Percentiles rank a stretch among this genome's conserved stretches.
phyloP scores from a whole-genome alignment of 441 rosid genomes.

The Cnidoscolus chayamansa region DNA sequence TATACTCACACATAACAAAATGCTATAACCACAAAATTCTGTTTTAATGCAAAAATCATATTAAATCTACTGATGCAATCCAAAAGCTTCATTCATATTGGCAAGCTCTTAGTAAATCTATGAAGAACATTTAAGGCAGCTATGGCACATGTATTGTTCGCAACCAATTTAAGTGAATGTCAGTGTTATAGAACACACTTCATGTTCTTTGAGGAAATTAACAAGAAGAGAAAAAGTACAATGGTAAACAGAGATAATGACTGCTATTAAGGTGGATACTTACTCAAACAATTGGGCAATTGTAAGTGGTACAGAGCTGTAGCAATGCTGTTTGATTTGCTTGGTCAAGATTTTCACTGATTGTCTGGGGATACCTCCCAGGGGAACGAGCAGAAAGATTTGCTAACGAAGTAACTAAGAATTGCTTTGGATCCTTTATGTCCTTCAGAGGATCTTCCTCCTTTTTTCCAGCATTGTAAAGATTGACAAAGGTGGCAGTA shows the following conservation, averaged over 20 bases:
- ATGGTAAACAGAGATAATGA: not conserved
- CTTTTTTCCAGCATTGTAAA: conserved; percentile 79
- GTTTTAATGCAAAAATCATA: not conserved
- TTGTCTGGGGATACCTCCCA: conserved; percentile 70
- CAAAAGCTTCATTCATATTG: not conserved
- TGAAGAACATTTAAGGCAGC: not conserved
- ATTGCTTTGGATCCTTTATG: conserved; percentile 72
- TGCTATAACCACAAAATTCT: not conserved
- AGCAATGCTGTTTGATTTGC: conserved; percentile 66
- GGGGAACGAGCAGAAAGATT: conserved; percentile 60
- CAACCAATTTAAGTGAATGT: not conserved
- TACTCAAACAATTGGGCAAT: conserved; percentile 60
- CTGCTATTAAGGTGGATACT: conserved; percentile 24
- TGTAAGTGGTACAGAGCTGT: conserved; percentile 61
- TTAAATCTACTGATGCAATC: conserved; percentile 22
- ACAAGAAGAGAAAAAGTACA: not conserved
- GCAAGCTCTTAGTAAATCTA: not conserved
- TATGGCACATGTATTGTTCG: not conserved
- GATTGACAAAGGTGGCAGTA: conserved; percentile 71
- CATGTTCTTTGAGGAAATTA: not conserved
- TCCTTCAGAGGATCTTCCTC: conserved; percentile 87
- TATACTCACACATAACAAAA: conserved; percentile 47
- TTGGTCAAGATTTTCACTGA: conserved; percentile 62
- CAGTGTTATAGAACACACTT: not conserved
- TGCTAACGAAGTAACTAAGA: conserved; percentile 63